A percentile compares a stretch with the other conserved stretches of the same genome.
These are phyloP conservation scores for Mycena maculata DNA, from an alignment of 768 basidiomycete species.

Conservation along the genomic window DNA sequence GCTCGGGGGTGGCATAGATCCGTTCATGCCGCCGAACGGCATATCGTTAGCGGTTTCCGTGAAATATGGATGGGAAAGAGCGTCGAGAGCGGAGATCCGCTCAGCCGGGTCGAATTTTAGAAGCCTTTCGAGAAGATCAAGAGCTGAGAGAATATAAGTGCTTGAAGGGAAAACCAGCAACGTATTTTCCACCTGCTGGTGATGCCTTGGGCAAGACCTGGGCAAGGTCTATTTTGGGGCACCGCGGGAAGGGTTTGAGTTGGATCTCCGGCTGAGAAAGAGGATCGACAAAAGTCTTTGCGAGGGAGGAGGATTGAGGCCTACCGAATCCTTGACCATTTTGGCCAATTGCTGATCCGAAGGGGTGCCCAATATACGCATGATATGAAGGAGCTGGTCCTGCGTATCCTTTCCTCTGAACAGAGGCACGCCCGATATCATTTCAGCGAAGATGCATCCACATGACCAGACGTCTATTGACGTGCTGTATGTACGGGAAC, in stretches of 20 bases:
- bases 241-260: conserved; percentile 87
- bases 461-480: conserved; percentile 99
- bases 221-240: conserved; percentile 84
- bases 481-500: conserved; percentile 96
- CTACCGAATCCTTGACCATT: conserved; percentile 89
- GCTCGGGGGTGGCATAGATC: conserved; percentile 74
- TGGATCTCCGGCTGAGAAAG: conserved; percentile 78
- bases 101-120: conserved; percentile 96
- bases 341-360: conserved; percentile 88
- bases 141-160: conserved; percentile 60
- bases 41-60: conserved; percentile 61
- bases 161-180: neutral
- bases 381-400: conserved; percentile 97
- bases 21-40: conserved; percentile 58
- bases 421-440: conserved; percentile 97
- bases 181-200: conserved; percentile 69
- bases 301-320: conserved; percentile 41
- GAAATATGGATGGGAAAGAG: conserved; percentile 94
- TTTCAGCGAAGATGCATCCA: conserved; percentile 99
- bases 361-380: conserved; percentile 96
- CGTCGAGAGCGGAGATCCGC: conserved; percentile 91
- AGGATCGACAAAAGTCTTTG: conserved; percentile 4
- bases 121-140: conserved; percentile 93
- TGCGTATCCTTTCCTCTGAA: conserved; percentile 91
- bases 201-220: conserved; percentile 89